Evolutionary conservation across 2,329 filamentous ascomycete species (phyloP).

Genomic region (Cladosporium sp.): DNA sequence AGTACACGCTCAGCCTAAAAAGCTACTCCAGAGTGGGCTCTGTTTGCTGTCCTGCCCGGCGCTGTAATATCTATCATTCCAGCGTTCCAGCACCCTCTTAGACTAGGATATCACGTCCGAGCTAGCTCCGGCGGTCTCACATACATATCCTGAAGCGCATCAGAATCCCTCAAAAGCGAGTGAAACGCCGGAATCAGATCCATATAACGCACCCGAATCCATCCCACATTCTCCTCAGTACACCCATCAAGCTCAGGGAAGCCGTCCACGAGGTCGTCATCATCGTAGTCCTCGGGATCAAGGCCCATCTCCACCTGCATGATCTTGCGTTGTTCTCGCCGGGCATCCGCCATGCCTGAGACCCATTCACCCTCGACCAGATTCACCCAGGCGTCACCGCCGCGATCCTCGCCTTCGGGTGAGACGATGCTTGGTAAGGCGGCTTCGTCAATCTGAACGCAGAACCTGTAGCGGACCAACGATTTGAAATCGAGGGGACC

Average conservation of each 20-base stretch:
- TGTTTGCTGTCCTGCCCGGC: too few species aligned
- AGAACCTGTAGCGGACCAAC: not conserved
- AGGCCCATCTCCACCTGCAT: not conserved
- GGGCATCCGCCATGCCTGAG: not conserved
- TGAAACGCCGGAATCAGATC: not conserved
- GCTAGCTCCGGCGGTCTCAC: not conserved
- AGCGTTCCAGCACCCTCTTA: too few species aligned
- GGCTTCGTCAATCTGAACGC: not conserved
- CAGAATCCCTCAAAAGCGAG: not conserved
- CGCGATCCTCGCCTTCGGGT: not conserved
- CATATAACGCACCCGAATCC: not conserved
- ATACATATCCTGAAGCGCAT: not conserved
- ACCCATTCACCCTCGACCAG: not conserved
- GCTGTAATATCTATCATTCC: too few species aligned
- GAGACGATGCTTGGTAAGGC: not conserved
- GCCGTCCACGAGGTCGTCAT: not conserved
- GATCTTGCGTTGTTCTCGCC: not conserved
- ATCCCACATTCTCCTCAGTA: not conserved
- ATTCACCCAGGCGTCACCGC: not conserved
- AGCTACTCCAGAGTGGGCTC: too few species aligned
- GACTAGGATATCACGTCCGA: too few species aligned
- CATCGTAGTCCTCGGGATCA: not conserved
- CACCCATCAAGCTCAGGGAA: not conserved
- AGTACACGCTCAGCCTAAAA: too few species aligned
- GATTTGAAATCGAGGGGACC: not conserved